phyloP scores from a whole-genome alignment of 2,329 filamentous ascomycete genomes.

The Madurella fahalii region DNA sequence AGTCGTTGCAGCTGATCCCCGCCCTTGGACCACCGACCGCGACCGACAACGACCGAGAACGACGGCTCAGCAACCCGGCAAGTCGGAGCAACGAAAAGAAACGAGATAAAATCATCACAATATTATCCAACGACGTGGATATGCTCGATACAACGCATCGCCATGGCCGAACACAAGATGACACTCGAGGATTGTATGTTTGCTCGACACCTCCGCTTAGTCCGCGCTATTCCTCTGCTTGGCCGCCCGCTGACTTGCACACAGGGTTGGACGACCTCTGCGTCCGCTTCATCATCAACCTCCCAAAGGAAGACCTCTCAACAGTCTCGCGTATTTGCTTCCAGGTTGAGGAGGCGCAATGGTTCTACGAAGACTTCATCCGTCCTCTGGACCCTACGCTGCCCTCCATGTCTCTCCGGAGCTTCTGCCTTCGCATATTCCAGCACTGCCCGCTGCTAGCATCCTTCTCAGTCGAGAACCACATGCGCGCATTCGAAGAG shows the following conservation, averaged over 20 bases:
- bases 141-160: conserved; percentile 58
- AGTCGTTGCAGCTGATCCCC: background rate
- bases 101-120: background rate
- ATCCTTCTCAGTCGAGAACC: conserved; percentile 71
- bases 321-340: conserved; percentile 95
- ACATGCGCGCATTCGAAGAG: conserved; percentile 80
- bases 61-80: background rate
- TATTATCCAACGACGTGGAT: conserved; percentile 37
- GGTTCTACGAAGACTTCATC: conserved; percentile 99
- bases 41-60: background rate
- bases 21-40: background rate
- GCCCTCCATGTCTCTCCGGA: conserved; percentile 78
- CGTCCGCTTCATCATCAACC: conserved; percentile 96
- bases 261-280: conserved; percentile 94
- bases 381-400: conserved; percentile 80
- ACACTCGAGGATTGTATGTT: conserved; percentile 80
- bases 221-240: background rate
- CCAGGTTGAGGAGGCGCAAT: conserved; percentile 98
- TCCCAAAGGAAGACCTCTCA: conserved; percentile 84
- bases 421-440: conserved; percentile 87
- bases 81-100: background rate
- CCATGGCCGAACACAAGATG: conserved; percentile 75
- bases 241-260: conserved; percentile 15
- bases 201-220: background rate
- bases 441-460: conserved; percentile 88